Conservation (phyloP, 495 filamentous ascomycete genomes). For the Hyaloscypha finlandica region DNA sequence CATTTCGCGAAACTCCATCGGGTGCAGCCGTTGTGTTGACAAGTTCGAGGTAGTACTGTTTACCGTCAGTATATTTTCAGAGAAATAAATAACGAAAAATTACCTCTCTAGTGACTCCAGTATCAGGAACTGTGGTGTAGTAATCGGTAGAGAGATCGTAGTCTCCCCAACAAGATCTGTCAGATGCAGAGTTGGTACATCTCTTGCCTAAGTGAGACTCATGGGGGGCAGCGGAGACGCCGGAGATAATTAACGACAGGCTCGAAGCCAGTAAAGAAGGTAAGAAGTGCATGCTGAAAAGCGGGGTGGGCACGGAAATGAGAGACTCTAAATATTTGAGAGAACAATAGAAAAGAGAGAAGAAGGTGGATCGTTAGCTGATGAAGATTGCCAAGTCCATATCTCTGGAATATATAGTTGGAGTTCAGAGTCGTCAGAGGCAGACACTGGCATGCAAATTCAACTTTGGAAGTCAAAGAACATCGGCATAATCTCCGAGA, state of each 20-base stretch:
- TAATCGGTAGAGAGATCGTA: slow-evolving; percentile 60
- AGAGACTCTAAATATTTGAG: slow-evolving; percentile 9
- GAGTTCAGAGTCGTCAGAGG: not conserved
- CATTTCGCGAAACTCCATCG: slow-evolving; percentile 46
- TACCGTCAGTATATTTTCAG: not conserved
- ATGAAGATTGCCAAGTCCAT: not conserved
- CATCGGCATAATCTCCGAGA: not conserved
- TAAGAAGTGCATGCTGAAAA: slow-evolving; percentile 20
- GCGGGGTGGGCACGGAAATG: slow-evolving; percentile 1
- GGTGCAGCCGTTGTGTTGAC: slow-evolving; percentile 47
- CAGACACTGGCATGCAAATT: not conserved
- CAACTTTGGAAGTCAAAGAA: not conserved
- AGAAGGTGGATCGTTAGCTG: not conserved
- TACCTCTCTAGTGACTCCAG: slow-evolving; percentile 41
- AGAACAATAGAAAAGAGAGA: not conserved
- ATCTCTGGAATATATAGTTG: not conserved
- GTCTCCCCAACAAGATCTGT: slow-evolving; percentile 39
- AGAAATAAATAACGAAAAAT: not conserved
- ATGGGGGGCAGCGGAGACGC: slow-evolving; percentile 4
- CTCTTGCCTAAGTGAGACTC: slow-evolving; percentile 17
- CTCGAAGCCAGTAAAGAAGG: slow-evolving; percentile 17
- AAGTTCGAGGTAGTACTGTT: slow-evolving; percentile 43
- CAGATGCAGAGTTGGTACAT: slow-evolving; percentile 19
- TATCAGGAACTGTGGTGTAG: slow-evolving; percentile 46
- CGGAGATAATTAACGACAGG: slow-evolving; percentile 9